phyloP scores from a whole-genome alignment of 2,329 filamentous ascomycete species.

The Erysiphe neolycopersici region DNA sequence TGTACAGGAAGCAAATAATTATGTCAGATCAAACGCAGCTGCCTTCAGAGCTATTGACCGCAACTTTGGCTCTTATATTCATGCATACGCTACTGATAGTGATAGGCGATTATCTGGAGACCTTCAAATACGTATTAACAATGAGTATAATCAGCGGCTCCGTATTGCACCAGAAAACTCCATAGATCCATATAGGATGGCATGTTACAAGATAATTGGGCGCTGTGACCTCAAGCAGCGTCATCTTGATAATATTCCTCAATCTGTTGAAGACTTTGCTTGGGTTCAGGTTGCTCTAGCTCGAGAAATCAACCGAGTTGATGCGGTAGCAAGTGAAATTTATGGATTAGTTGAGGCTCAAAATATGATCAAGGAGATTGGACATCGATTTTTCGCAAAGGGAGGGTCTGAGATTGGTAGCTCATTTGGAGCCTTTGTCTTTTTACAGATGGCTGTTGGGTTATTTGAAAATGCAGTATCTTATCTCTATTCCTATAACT shows the following conservation, averaged over 20 bases:
- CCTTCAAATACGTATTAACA: constrained; percentile 64
- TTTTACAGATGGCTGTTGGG: constrained; percentile 68
- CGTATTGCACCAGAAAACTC: constrained; percentile 67
- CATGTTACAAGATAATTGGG: constrained; percentile 93
- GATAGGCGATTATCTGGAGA: constrained; percentile 56
- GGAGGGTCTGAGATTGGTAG: constrained; percentile 41
- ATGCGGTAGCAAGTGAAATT: constrained; percentile 37
- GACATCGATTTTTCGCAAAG: constrained; percentile 71
- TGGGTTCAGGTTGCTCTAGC: constrained; percentile 48
- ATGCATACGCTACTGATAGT: constrained; percentile 49
- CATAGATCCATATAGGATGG: constrained; percentile 84
- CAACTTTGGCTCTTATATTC: constrained; percentile 69
- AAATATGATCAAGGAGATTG: constrained; percentile 62
- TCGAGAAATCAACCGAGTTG: constrained; percentile 32
- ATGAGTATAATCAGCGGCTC: constrained; percentile 65
- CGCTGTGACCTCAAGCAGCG: constrained; percentile 42
- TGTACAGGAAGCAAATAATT: constrained; percentile 58
- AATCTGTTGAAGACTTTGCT: constrained; percentile 42
- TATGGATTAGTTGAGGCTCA: constrained; percentile 45
- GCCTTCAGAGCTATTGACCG: constrained; percentile 79
- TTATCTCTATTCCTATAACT: constrained; percentile 76
- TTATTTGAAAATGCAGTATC: constrained; percentile 86
- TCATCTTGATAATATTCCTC: constrained; percentile 27
- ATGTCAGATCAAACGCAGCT: constrained; percentile 52
- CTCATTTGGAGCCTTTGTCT: constrained; percentile 75